Percentiles rank a stretch among this genome's conserved stretches.
Conservation (phyloP, 2,329 filamentous ascomycete species). For the Helicocarpus griseus region DNA sequence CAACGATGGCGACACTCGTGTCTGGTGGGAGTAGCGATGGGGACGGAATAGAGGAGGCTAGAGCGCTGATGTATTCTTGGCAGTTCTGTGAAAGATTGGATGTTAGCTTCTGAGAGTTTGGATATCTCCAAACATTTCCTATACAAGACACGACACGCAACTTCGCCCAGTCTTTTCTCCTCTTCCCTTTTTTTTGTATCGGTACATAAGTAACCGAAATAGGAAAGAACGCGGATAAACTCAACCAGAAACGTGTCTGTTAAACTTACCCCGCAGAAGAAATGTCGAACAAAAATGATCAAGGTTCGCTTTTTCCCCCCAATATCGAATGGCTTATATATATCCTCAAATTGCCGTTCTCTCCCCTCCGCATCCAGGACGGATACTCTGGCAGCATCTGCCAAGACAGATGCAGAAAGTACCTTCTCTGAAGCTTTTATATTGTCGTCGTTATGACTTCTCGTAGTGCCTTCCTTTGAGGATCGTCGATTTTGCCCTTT, state of each 20-base stretch:
- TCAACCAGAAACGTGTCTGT: not conserved
- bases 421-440: constrained; percentile 9
- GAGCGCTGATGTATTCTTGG: constrained; percentile 60
- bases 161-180: not conserved
- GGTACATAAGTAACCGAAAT: too few relatives aligned
- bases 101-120: constrained; percentile 2
- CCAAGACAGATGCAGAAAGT: constrained; percentile 2
- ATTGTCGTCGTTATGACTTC: too few relatives aligned
- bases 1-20: constrained; percentile 60
- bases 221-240: too few relatives aligned
- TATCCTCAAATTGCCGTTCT: constrained; percentile 50
- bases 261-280: constrained; percentile 64
- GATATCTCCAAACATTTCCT: not conserved
- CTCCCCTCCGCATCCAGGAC: constrained; percentile 54
- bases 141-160: not conserved
- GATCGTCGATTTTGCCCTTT: too few relatives aligned
- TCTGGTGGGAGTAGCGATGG: constrained; percentile 38
- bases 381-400: constrained; percentile 9
- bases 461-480: too few relatives aligned
- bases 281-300: constrained; percentile 67
- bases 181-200: not conserved
- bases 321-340: constrained; percentile 35
- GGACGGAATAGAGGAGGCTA: constrained; percentile 49
- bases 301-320: constrained; percentile 46
- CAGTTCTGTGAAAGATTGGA: constrained; percentile 45